Evolutionary conservation across 495 filamentous ascomycete species (phyloP), one percentile per base, ranked within the genome.

Genomic region (Neurospora africana): DNA sequence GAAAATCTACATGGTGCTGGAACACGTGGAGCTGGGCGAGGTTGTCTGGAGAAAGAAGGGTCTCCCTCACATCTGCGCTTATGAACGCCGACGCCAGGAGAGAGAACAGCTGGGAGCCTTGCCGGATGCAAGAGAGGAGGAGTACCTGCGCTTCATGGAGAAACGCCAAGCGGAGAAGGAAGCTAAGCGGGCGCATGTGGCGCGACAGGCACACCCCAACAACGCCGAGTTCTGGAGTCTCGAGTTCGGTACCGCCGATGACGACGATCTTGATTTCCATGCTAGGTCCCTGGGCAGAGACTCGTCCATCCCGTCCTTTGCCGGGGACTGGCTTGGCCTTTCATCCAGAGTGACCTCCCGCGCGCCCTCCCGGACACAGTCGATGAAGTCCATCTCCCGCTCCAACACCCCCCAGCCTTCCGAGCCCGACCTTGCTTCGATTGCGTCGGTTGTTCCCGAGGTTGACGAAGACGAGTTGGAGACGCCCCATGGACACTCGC

Each of bases 1-100:
- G 83, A 99, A 99, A 82, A 96, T 99, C 71, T 98, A 99, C 82
- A 92, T 99, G 80, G 93, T 98, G 27, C 84, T 99, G 47, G 95
- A 99, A 79, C 94, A 92, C 80, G 93, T 98, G 72, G 92, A 97
- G 77, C 87, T 92, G 30, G 94, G 95, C 68, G 96, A 99, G 81
- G 92, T 99, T 40, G 84, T 92, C 27, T 99, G 95, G 95, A 88
- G 95, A 44, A 93, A 91, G 78, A 91, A 92, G 77, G 94, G 92
- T 4, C 82, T 91, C 6, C 90, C 89, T 68, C 90, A 93, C 74
- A 91, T 98, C 72, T 90, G 92, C 72, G 83, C 88, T 13, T 89
- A 94, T 72, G 96, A 99, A 80, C 92, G 92, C 70, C 84, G 89
- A 30, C 88, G 95, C 33, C 83, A 93, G 70, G 89, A 95, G 73